A percentile compares a stretch with the other conserved stretches of the same genome.
Evolutionary conservation across 2,329 filamentous ascomycete species (phyloP).

Genomic region (Paraphaeosphaeria sporulosa): DNA sequence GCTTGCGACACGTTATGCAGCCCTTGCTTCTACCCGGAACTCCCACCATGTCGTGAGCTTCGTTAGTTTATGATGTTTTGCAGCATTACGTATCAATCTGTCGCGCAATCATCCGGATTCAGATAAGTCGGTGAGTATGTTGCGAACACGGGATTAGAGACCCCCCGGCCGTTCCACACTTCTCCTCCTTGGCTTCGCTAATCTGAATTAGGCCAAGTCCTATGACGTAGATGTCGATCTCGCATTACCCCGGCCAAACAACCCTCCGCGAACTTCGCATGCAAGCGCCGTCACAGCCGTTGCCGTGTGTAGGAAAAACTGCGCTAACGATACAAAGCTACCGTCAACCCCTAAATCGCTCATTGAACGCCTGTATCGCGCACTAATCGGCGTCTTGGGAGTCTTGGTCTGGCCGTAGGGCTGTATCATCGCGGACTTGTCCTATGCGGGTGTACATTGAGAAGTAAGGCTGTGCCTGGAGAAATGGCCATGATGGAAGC

Average conservation of each 20-base stretch:
- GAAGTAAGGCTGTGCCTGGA: neutral
- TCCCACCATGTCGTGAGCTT: neutral
- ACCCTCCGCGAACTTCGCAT: neutral
- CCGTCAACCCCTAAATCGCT: neutral
- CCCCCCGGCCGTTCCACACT: neutral
- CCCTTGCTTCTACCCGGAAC: neutral
- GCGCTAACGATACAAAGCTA: neutral
- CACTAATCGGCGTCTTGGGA: neutral
- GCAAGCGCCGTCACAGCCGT: neutral
- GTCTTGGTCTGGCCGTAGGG: neutral
- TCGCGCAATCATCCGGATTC: too few relatives aligned
- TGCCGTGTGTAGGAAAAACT: neutral
- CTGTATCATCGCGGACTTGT: neutral
- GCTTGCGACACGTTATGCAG: slow-evolving; percentile 3
- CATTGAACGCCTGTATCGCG: neutral
- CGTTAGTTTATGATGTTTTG: neutral
- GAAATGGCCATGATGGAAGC: neutral
- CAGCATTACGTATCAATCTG: neutral
- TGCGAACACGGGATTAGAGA: neutral
- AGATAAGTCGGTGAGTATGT: too few relatives aligned
- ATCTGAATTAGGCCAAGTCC: neutral
- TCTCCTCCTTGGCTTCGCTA: neutral
- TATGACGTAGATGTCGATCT: slow-evolving; percentile 1
- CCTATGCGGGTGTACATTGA: neutral
- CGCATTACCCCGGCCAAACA: slow-evolving; percentile 4